Evolutionary conservation across 2,329 filamentous ascomycete genomes (phyloP), one percentile per base, ranked within the genome.

Genomic region (Blastomyces parvus): DNA sequence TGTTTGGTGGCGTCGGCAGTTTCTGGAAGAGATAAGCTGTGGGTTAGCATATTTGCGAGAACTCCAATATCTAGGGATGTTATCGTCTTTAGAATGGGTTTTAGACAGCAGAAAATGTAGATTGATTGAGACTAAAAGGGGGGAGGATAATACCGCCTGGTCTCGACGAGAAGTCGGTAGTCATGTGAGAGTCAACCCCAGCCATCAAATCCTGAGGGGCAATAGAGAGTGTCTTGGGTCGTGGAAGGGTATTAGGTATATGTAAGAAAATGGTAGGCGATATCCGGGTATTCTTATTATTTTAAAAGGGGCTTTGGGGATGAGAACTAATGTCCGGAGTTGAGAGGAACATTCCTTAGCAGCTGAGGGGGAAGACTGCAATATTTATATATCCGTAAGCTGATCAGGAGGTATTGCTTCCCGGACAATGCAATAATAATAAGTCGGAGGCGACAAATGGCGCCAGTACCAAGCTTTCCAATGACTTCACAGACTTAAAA

Each of bases 401-500:
- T 53, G 50, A 53, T n/a, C 14, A 33, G 25, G 33, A 56, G 17
- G 27, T 30, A 33, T 8, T 55, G 33, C 33, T 55, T 42, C 19
- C 19, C 25, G 27, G 25, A 13, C 25, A 22, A n/a, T 5, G 17
- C 52, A 17, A 38, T 13, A 22, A n/a, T n/a, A 56, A 25, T n/a
- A 14, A 4, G 8, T 40, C 13, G 55, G 55, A 27, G 55, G 55
- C 55, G 36, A 58, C n/a, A 58, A 58, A 42, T 38, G 36, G 22
- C 27, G 13, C n/a, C 36, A 17, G 40, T 17, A 42, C 55, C 25
- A 58, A 58, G 11, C 55, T 58, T 58, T 58, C n/a, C 4, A 38
- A 58, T 58, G 55, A 58, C 33, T 58, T 58, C 55, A 58, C 33
- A 42, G 55, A 56, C 22, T 25, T 57, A 3, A 50, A 27, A 30